These are phyloP conservation scores for Podospora anserina DNA, from an alignment of 495 filamentous ascomycete genomes.

Conservation along the genomic window DNA sequence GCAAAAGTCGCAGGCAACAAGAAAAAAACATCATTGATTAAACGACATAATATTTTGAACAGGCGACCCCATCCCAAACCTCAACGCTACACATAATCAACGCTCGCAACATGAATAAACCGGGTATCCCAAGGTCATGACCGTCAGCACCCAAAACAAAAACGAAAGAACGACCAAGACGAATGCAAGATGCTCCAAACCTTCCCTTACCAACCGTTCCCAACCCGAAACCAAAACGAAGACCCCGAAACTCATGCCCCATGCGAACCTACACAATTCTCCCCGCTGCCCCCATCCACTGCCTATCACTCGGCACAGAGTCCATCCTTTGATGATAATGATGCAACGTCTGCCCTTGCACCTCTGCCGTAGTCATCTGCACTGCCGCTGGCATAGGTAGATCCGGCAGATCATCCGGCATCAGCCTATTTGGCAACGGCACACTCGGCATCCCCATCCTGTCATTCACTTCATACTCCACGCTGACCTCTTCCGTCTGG, in stretches of 20 bases:
- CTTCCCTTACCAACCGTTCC: background rate
- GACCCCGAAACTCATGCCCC: background rate
- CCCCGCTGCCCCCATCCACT: conserved; percentile 1
- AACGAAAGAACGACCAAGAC: background rate
- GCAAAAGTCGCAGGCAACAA: no score
- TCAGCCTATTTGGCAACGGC: background rate
- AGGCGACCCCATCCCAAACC: background rate
- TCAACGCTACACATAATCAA: background rate
- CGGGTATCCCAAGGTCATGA: conserved; percentile 18
- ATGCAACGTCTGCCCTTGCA: background rate
- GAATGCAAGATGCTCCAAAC: background rate
- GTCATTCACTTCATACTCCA: conserved; percentile 23
- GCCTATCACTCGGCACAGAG: background rate
- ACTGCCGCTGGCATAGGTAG: background rate
- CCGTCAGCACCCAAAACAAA: conserved; percentile 6
- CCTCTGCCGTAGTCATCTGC: background rate
- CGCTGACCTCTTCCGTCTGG: conserved; percentile 26
- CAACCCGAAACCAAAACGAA: background rate
- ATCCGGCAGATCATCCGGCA: background rate
- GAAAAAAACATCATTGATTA: no score
- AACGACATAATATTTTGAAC: no score
- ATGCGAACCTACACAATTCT: background rate
- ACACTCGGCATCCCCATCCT: background rate
- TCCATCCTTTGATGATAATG: background rate
- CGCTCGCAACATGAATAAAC: background rate